These are phyloP conservation scores for Cryptosporidium ubiquitum DNA, from an alignment of 169 alveolate genomes.

Conservation along the genomic window DNA sequence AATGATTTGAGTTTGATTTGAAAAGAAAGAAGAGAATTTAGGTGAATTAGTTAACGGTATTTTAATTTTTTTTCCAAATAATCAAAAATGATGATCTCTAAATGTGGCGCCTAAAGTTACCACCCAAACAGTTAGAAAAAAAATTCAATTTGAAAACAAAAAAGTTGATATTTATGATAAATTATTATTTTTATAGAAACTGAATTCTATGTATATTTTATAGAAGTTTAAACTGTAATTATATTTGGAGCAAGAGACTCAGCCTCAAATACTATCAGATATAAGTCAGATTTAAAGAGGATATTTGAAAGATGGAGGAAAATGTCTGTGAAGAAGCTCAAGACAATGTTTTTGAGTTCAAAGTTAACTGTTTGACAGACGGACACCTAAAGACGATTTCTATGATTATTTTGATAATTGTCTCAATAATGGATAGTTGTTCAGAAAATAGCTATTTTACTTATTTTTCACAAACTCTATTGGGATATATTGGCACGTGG, in stretches of 20 bases:
- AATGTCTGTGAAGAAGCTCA: background rate
- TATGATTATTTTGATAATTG: conserved; percentile 12
- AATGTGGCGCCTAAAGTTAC: background rate
- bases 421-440: conserved; percentile 25
- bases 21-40: too few relatives aligned
- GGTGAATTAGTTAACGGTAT: background rate
- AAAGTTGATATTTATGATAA: background rate
- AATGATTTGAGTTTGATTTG: too few relatives aligned
- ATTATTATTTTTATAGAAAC: background rate
- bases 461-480: conserved; percentile 47
- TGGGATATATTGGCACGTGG: conserved; percentile 64
- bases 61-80: too few relatives aligned
- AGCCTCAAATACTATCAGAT: background rate
- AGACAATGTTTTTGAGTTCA: conserved; percentile 31
- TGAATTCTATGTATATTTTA: background rate
- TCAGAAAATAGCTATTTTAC: conserved; percentile 26
- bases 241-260: background rate
- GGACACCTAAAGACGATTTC: conserved; percentile 65
- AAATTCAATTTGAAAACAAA: background rate
- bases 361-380: conserved; percentile 36
- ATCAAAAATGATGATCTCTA: background rate
- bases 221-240: background rate
- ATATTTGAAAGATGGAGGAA: background rate
- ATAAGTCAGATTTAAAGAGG: background rate
- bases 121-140: background rate